phyloP scores from a whole-genome alignment of 495 filamentous ascomycete genomes.

The Xylaria bambusicola region DNA sequence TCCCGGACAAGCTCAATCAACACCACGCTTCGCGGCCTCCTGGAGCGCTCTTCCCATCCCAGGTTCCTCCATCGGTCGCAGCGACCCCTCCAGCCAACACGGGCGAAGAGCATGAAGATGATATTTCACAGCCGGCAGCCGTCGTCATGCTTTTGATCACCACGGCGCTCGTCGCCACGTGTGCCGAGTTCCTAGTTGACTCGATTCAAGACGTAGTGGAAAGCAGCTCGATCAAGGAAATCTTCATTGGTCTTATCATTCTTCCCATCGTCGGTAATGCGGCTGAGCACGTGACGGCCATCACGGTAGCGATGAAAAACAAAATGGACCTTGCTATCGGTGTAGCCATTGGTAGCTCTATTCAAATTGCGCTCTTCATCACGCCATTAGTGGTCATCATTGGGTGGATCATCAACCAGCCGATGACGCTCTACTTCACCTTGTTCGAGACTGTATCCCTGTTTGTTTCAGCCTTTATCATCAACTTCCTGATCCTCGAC shows the following conservation, averaged over 20 bases:
- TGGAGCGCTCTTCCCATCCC: conserved; percentile 45
- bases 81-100: conserved; percentile 37
- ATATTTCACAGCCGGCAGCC: conserved; percentile 74
- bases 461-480: conserved; percentile 84
- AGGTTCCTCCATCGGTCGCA: conserved; percentile 36
- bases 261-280: conserved; percentile 91
- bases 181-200: conserved; percentile 85
- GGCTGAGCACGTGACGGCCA: conserved; percentile 88
- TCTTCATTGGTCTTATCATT: conserved; percentile 87
- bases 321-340: conserved; percentile 96
- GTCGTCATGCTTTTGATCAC: conserved; percentile 72
- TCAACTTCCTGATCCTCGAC: conserved; percentile 88
- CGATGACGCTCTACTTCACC: conserved; percentile 89
- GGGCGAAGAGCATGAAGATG: conserved; percentile 46
- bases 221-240: conserved; percentile 64
- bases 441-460: conserved; percentile 87
- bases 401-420: conserved; percentile 80
- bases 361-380: conserved; percentile 88
- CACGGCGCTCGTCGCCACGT: conserved; percentile 78
- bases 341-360: conserved; percentile 83
- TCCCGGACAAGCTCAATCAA: conserved; percentile 70
- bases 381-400: conserved; percentile 86
- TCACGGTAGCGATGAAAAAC: conserved; percentile 87
- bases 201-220: conserved; percentile 72
- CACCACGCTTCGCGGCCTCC: conserved; percentile 37